Conservation (phyloP, 176 grass and related monocot species). For the Lolium multiflorum region DNA sequence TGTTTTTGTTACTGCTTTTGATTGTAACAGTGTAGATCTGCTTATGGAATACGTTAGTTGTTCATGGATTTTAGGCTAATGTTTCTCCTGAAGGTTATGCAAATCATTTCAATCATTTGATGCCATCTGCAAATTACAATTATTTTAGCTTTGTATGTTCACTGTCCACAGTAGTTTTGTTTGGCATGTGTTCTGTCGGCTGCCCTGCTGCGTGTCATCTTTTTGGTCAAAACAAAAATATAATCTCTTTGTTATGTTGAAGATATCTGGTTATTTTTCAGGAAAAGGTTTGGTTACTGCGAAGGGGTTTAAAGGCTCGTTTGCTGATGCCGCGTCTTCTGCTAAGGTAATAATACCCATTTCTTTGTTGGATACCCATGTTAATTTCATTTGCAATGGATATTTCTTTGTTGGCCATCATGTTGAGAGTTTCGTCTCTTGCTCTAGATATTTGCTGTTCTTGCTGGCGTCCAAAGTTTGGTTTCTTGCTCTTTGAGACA, state of each 20-base stretch:
- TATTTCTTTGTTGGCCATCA: slow-evolving; percentile 18
- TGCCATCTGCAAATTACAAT: not conserved
- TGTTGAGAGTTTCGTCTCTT: slow-evolving; percentile 23
- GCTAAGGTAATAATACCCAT: slow-evolving; percentile 60
- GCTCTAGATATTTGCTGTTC: slow-evolving; percentile 77
- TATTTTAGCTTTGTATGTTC: not conserved
- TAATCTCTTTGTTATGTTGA: slow-evolving; percentile 18
- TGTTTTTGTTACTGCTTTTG: not conserved
- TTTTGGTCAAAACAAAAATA: slow-evolving; percentile 6
- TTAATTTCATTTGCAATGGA: slow-evolving; percentile 30
- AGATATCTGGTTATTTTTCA: slow-evolving; percentile 41
- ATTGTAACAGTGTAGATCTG: not conserved
- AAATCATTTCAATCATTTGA: slow-evolving; percentile 21
- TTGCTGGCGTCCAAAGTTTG: slow-evolving; percentile 82
- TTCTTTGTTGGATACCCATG: slow-evolving; percentile 7
- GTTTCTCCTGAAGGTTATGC: not conserved
- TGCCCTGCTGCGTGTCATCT: not conserved
- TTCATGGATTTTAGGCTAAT: not conserved
- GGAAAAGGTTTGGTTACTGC: slow-evolving; percentile 71
- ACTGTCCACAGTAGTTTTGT: not conserved
- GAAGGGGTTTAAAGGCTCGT: slow-evolving; percentile 75
- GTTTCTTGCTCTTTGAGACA: slow-evolving; percentile 73
- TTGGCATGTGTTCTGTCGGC: not conserved
- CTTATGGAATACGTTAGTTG: slow-evolving; percentile 11
- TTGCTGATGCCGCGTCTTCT: slow-evolving; percentile 77